These are phyloP conservation scores for Colletotrichum sp. DNA, from an alignment of 2,329 filamentous ascomycete genomes.

Conservation along the genomic window DNA sequence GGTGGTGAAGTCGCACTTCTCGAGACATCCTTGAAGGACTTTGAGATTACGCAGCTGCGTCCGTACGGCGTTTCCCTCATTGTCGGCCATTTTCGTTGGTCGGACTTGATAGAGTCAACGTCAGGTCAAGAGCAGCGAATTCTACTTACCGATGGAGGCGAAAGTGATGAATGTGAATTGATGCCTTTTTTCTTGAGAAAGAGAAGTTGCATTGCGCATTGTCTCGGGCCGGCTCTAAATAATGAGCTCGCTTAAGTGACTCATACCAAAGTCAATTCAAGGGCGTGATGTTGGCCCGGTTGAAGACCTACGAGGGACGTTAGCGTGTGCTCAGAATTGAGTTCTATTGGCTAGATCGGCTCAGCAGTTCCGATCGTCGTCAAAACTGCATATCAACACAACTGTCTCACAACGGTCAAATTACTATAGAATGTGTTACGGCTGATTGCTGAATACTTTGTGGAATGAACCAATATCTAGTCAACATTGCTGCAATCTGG, in stretches of 20 bases:
- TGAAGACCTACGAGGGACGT: neutral
- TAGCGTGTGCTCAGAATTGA: neutral
- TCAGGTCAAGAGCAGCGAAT: no score
- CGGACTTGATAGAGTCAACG: neutral
- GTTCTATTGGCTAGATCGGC: neutral
- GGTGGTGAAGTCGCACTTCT: neutral
- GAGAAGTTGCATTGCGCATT: neutral
- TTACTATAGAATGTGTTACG: neutral
- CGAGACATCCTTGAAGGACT: neutral
- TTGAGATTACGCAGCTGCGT: neutral
- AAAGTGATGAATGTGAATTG: neutral
- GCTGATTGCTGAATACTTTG: neutral
- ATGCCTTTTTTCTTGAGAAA: accelerated
- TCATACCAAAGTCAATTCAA: neutral
- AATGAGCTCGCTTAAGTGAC: neutral
- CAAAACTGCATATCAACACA: neutral
- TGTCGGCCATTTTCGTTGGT: neutral
- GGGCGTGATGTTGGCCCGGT: neutral
- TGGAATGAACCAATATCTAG: neutral
- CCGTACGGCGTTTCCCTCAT: neutral
- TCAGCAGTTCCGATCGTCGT: neutral
- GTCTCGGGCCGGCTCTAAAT: neutral
- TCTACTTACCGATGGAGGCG: neutral
- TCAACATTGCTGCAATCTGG: neutral
- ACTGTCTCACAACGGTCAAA: neutral